Base-by-base conservation (phyloP, 1,139 yeast species). In the Pneumocystis canis region DNA sequence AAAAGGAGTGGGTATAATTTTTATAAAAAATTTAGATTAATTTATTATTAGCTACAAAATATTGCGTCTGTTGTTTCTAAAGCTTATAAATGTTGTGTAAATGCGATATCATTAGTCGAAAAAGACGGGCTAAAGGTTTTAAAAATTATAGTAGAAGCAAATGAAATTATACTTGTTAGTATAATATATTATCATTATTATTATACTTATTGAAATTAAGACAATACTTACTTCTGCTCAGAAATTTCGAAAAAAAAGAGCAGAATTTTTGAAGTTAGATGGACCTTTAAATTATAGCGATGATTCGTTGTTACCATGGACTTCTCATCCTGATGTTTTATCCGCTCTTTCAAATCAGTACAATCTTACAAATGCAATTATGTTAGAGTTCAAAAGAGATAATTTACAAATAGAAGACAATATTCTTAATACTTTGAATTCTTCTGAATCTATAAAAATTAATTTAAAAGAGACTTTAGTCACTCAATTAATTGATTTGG, bases 181-280 rank as follows among this genome's bases (percentile, higher is more conserved):
- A 47, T 47, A 47, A 47, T 7, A 25, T 47, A 31, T 14, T 47
- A 47, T 9, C 25, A 20, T 47, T 25, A 20, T 11, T 47, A 47
- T 47, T n/a, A 11, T 47, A 25, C 54, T 47, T 14, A 47, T 25
- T 47, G 4, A 11, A 7, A 47, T 14, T 14, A 47, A 47, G 54
- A 31, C 69, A 20, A 69, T 72, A 2, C 65, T 73, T 2, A 63
- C 67, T 40, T 64, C 65, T n/a, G 70, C 74, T 3, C 73, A 74
- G 3, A 65, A 69, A 54, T 64, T 66, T 14, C 66, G 66, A n/a
- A 60, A 59, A 18, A 63, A 60, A 32, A 40, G 58, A 28, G 59
- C 60, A 16, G 59, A 60, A 25, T 37, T 47, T 47, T 25, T 47
- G 31, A 47, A 47, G 25, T 47, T 47, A 28, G 30, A 25, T 11